Base-by-base conservation (phyloP, 441 rosid genomes). In the Isatis lusitanica region DNA sequence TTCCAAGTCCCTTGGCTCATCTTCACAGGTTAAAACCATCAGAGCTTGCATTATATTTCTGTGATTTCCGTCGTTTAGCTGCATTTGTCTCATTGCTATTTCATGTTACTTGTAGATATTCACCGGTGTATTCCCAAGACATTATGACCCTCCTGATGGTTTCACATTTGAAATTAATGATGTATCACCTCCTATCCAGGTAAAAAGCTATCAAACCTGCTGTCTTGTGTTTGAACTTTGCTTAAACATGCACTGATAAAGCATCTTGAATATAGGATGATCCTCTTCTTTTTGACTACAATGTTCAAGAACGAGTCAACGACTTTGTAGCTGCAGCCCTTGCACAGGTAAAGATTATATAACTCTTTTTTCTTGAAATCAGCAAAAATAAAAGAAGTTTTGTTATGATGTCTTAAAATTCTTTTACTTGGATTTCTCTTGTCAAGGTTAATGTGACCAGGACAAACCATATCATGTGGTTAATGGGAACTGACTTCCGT, bases 111-210 rank as follows among this genome's bases (percentile, higher is more conserved):
- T 70, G 66, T 82, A 89, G 91, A 87, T 87, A 74, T 89, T 89
- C 74, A 85, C 94, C 12, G 91, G 94, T 66, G 76, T 89, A 61
- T 89, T 89, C 73, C 88, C 90, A 17, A 81, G 82, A 69, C 94
- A 89, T 81, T 87, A 89, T 68, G 91, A 89, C 52, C 94, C 94
- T 63, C 94, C 94, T 35, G 88, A 89, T 75, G 91, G 88, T 61
- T 89, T 89, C 77, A 72, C 77, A 55, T 89, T 89, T 81, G 94
- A 87, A 75, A 77, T 89, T 68, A 89, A 87, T 66, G 91, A 87
- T 79, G 86, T 87, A 21, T 87, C 94, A 46, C 80, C 90, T 80
- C 91, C 91, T 33, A 63, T 89, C 73, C 94, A 89, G 91, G 93
- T 88, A 75, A 83, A 31, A 59, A 65, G 50, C 55, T 70, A 18